These are phyloP conservation scores for Dorcoceras hygrometricum DNA, from an alignment of 257 asterid species.

Conservation along the genomic window DNA sequence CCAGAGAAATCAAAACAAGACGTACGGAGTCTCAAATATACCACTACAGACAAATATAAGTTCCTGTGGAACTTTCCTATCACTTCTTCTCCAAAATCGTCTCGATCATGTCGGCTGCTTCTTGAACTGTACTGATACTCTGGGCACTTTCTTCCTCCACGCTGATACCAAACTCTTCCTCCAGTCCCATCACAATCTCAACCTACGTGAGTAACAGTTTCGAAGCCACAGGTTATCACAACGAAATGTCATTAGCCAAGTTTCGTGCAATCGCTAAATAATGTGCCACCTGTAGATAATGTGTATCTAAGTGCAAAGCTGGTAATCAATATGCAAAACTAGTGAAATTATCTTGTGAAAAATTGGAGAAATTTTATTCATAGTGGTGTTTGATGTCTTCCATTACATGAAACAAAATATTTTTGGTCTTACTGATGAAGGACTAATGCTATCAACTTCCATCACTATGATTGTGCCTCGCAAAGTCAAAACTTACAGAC, in stretches of 20 bases:
- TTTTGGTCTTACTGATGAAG: not conserved
- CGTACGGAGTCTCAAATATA: constrained; percentile 9
- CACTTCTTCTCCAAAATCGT: constrained; percentile 48
- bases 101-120: constrained; percentile 90
- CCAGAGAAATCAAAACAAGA: not conserved
- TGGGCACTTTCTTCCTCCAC: constrained; percentile 99
- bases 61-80: constrained; percentile 30
- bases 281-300: not conserved
- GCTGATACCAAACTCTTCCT: constrained; percentile 82
- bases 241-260: not conserved
- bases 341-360: not conserved
- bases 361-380: not conserved
- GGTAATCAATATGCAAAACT: not conserved
- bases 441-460: not conserved
- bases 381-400: not conserved
- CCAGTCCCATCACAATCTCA: constrained; percentile 97
- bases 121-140: constrained; percentile 75
- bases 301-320: not conserved
- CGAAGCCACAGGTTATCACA: not conserved
- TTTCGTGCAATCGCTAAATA: not conserved
- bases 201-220: constrained; percentile 40
- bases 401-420: not conserved
- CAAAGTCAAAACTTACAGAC: no score
- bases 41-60: constrained; percentile 11
- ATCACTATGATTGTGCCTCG: not conserved